Percentiles rank a stretch among this genome's conserved stretches.
Conservation (phyloP, 2,329 filamentous ascomycete species). For the Apiospora arundinis region DNA sequence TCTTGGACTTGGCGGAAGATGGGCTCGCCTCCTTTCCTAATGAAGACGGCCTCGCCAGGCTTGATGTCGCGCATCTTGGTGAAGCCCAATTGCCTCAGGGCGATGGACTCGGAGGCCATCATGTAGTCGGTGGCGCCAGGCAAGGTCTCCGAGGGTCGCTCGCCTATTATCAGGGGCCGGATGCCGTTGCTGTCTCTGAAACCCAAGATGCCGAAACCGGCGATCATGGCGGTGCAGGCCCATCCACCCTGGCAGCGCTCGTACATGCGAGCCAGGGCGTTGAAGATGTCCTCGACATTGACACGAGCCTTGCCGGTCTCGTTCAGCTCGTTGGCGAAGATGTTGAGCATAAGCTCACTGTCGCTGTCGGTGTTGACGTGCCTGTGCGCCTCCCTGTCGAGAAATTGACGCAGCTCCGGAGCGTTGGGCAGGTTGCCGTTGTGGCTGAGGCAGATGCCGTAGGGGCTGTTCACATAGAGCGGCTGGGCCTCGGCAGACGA, state of each 20-base stretch:
- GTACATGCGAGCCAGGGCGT: slow-evolving; percentile 75
- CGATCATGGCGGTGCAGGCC: slow-evolving; percentile 85
- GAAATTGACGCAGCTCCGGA: slow-evolving; percentile 65
- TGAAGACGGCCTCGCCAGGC: slow-evolving; percentile 79
- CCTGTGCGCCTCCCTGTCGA: slow-evolving; percentile 61
- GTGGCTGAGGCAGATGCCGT: slow-evolving; percentile 72
- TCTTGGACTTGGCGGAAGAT: slow-evolving; percentile 72
- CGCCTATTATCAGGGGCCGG: slow-evolving; percentile 54
- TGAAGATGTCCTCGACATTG: slow-evolving; percentile 81
- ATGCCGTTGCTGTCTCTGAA: slow-evolving; percentile 85
- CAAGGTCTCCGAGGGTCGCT: slow-evolving; percentile 60
- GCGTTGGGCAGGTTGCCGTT: slow-evolving; percentile 83
- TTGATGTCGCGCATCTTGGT: slow-evolving; percentile 71
- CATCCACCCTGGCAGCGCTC: slow-evolving; percentile 56
- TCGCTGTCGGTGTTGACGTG: slow-evolving; percentile 56
- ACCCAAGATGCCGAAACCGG: slow-evolving; percentile 82
- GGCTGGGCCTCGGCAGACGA: slow-evolving; percentile 82
- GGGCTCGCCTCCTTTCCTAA: slow-evolving; percentile 72
- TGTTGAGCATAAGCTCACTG: slow-evolving; percentile 55
- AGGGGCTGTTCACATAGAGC: slow-evolving; percentile 79
- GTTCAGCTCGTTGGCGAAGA: slow-evolving; percentile 80
- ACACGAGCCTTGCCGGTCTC: slow-evolving; percentile 86
- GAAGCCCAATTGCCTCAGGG: slow-evolving; percentile 75
- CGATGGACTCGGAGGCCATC: slow-evolving; percentile 82
- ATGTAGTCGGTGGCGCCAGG: slow-evolving; percentile 72